phyloP scores from a whole-genome alignment of 768 basidiomycete species.

The Megacollybia marginata region DNA sequence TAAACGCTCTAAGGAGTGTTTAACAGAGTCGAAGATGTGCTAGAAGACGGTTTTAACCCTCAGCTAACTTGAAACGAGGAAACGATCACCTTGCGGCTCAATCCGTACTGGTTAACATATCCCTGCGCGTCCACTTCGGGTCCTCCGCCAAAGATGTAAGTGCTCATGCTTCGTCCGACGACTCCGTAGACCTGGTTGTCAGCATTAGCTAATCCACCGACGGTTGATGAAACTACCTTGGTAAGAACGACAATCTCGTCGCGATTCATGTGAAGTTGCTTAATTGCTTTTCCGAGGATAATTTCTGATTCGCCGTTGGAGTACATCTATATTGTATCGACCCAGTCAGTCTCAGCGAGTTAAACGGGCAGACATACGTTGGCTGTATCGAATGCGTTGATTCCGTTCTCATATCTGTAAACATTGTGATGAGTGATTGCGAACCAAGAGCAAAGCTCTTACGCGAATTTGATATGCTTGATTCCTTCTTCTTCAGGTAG shows the following conservation, averaged over 20 bases:
- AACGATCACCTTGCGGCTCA: slow-evolving; percentile 18
- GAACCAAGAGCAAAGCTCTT: too few species aligned
- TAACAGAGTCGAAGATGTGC: slow-evolving; percentile 44
- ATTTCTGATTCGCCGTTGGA: background rate
- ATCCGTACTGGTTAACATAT: slow-evolving; percentile 17
- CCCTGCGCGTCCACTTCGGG: slow-evolving; percentile 1
- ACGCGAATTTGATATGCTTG: too few species aligned
- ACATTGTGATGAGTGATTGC: too few species aligned
- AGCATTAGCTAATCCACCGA: slow-evolving; percentile 15
- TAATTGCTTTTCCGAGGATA: background rate
- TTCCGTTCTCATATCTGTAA: slow-evolving; percentile 17
- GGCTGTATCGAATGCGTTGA: slow-evolving; percentile 22
- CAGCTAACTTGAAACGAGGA: background rate
- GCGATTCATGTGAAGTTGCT: background rate
- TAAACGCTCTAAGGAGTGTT: slow-evolving; percentile 35
- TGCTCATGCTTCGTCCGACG: background rate
- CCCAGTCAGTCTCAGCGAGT: background rate
- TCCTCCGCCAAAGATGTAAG: background rate
- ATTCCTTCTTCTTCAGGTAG: too few species aligned
- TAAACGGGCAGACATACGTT: slow-evolving; percentile 4
- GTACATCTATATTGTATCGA: background rate
- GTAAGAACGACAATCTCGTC: background rate
- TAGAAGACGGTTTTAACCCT: slow-evolving; percentile 7
- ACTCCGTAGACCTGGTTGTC: slow-evolving; percentile 31
- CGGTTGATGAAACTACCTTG: background rate